Evolutionary conservation across 805 yeast genomes (phyloP), one percentile per base, ranked within the genome.

Genomic region (Candida ulmi): DNA sequence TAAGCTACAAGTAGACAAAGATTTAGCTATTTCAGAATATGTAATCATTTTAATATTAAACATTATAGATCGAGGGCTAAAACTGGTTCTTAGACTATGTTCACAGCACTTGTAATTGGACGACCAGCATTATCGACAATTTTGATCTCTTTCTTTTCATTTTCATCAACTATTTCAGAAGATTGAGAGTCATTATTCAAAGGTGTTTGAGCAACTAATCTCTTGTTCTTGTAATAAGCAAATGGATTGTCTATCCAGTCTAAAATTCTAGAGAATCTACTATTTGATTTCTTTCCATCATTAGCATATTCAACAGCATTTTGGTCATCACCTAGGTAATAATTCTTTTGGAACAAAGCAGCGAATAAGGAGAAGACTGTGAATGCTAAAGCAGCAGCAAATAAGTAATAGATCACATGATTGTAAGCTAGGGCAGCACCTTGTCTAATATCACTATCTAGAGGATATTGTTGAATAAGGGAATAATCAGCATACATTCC

Each of bases 261-360:
- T 11, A 25, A 4, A 13, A 26, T 17, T 33, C 21, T 33, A 15
- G 18, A 8, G 4, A 33, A 24, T 11, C 11, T 23, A 25, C 11
- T 25, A 11, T 15, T 33, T 25, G 28, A 6, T 26, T 17, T 16
- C 4, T n/a, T n/a, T 28, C 46, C 38, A 13, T 33, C 33, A 17
- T 42, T 49, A 8, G 48, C 47, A 28, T 49, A 55, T 44, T 62
- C 65, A 39, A 62, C 51, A 24, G 62, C 61, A 46, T 64, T 66
- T 17, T 64, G 66, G 15, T 51, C 44, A 33, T 64, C 63, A 34
- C 68, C 68, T 36, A 65, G 46, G 42, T 57, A 61, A 48, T 41
- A 63, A 42, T 62, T 57, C 30, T 57, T 57, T 45, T 65, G 68
- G 48, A 60, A 60, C 17, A 58, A 51, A 8, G 60, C 45, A 12